Evolutionary conservation across 768 basidiomycete species (phyloP).

Genomic region (Crucibulum laeve): DNA sequence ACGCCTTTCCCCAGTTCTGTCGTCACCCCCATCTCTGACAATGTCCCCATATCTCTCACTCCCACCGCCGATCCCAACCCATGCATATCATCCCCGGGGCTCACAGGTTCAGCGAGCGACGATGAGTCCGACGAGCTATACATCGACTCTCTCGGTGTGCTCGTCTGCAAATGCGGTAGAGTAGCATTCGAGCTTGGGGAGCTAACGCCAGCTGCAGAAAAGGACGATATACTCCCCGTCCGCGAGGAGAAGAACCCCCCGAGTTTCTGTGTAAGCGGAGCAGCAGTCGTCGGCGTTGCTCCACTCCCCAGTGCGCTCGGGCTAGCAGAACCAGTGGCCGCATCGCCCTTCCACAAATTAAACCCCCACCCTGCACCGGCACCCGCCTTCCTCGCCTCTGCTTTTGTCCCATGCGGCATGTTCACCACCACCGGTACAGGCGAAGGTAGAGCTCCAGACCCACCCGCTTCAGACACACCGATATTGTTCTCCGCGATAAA

Average conservation of each 20-base stretch:
- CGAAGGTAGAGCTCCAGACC: slow-evolving; percentile 34
- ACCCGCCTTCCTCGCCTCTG: slow-evolving; percentile 23
- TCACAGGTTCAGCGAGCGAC: slow-evolving; percentile 54
- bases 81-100: slow-evolving; percentile 40
- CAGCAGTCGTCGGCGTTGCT: slow-evolving; percentile 18
- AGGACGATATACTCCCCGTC: slow-evolving; percentile 43
- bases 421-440: no score
- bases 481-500: slow-evolving; percentile 77
- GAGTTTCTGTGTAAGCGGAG: slow-evolving; percentile 58
- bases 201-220: slow-evolving; percentile 10
- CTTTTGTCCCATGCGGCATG: slow-evolving; percentile 23
- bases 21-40: slow-evolving; percentile 10
- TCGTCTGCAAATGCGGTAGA: slow-evolving; percentile 25
- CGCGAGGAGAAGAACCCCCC: slow-evolving; percentile 68
- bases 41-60: slow-evolving; percentile 24
- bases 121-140: slow-evolving; percentile 57
- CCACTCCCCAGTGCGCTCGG: slow-evolving; percentile 19
- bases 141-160: slow-evolving; percentile 34
- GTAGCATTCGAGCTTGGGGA: slow-evolving; percentile 13
- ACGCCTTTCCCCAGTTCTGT: slow-evolving; percentile 11
- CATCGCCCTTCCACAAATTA: slow-evolving; percentile 49
- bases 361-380: slow-evolving; percentile 56
- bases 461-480: slow-evolving; percentile 27
- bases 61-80: slow-evolving; percentile 18
- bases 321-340: slow-evolving; percentile 4